A percentile compares a stretch with the other conserved stretches of the same genome.
These are phyloP conservation scores for Linnemannia hyalina DNA, from an alignment of 192 early-diverging fungal species.

Conservation along the genomic window DNA sequence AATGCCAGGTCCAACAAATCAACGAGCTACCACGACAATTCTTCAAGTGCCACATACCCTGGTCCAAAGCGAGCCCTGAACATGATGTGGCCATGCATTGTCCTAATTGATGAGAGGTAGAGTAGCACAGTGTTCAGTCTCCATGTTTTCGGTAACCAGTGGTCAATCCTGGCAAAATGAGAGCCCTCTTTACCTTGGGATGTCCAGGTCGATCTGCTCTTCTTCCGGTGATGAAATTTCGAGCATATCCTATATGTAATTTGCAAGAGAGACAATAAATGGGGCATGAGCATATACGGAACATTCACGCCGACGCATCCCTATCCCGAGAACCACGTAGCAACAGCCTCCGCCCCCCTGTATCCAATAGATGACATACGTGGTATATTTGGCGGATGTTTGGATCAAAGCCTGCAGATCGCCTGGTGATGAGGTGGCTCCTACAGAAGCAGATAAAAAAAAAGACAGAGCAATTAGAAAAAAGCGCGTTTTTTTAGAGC, in stretches of 20 bases:
- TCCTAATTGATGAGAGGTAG: slow-evolving; percentile 20
- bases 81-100: slow-evolving; percentile 71
- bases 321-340: not conserved
- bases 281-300: not conserved
- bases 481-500: not conserved
- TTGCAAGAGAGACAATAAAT: not conserved
- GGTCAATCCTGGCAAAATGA: not conserved
- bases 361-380: slow-evolving; percentile 14
- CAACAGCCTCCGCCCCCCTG: not conserved
- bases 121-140: not conserved
- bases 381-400: slow-evolving; percentile 48
- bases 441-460: slow-evolving; percentile 18
- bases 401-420: slow-evolving; percentile 37
- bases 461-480: not conserved
- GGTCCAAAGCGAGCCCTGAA: slow-evolving; percentile 69
- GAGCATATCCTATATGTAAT: slow-evolving; percentile 43
- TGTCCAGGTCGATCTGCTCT: slow-evolving; percentile 71
- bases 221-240: slow-evolving; percentile 58
- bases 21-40: not conserved
- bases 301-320: not conserved
- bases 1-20: not conserved
- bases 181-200: slow-evolving; percentile 55
- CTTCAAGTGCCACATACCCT: slow-evolving; percentile 53
- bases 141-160: not conserved
- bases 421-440: slow-evolving; percentile 32